These are phyloP conservation scores for Microbotryum intermedium DNA, from an alignment of 1,284 basidiomycete genomes.

Conservation along the genomic window DNA sequence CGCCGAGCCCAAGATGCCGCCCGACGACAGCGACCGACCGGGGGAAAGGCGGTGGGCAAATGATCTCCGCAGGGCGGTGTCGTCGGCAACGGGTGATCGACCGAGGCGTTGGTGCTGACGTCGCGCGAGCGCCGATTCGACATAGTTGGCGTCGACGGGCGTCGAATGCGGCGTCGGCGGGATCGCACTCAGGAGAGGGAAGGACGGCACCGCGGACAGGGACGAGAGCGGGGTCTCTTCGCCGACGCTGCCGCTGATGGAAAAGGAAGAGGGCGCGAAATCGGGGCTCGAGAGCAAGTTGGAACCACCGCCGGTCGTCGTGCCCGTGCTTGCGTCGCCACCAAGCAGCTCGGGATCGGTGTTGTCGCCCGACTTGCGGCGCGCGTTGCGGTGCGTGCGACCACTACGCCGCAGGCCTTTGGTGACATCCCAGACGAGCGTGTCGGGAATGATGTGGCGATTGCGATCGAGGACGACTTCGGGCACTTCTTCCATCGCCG, in stretches of 20 bases:
- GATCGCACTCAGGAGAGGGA: conserved; percentile 3
- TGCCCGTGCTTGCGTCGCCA: conserved; percentile 11
- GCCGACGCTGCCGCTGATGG: conserved; percentile 16
- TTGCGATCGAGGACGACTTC: conserved; percentile 86
- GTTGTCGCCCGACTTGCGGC: not conserved
- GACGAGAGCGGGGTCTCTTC: conserved; percentile 11
- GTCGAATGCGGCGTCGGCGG: conserved; percentile 27
- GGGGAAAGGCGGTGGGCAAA: conserved; percentile 30
- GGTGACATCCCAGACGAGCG: conserved; percentile 50
- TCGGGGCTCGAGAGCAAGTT: conserved; percentile 24
- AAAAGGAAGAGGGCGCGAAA: conserved; percentile 21
- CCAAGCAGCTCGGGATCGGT: not conserved
- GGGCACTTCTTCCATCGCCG: conserved; percentile 37
- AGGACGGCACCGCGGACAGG: not conserved
- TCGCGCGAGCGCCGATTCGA: not conserved
- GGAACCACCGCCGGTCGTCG: conserved; percentile 9
- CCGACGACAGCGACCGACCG: conserved; percentile 38
- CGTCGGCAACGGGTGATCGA: conserved; percentile 7
- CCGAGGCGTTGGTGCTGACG: conserved; percentile 9
- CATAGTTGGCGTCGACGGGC: conserved; percentile 14
- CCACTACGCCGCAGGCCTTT: conserved; percentile 22
- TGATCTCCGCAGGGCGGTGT: not conserved
- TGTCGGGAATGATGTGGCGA: conserved; percentile 89
- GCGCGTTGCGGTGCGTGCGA: not conserved
- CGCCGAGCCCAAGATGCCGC: conserved; percentile 38